Base-by-base conservation (phyloP, 352 stramenopile genomes). In the Pythium dissotocum region DNA sequence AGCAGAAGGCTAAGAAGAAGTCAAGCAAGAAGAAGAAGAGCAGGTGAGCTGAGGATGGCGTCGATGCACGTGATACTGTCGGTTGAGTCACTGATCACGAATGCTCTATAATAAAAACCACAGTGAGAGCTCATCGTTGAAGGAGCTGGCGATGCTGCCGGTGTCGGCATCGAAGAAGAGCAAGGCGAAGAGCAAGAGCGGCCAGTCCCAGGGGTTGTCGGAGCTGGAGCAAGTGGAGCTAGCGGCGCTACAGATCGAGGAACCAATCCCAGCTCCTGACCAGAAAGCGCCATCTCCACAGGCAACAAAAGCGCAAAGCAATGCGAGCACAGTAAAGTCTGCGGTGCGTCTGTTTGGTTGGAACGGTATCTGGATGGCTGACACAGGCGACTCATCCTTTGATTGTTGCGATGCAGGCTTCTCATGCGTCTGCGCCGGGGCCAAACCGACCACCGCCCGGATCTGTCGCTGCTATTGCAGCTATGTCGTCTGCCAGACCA, bases 1-100 rank as follows among this genome's bases (percentile, higher is more conserved):
- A 86, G 68, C 83, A 90, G 59, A 91, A 93, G 67, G 79, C 72
- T 65, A 82, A 83, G 76, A 80, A 91, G 71, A 93, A 93, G 67
- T 79, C 69, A 57, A 80, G 80, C 77, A 79, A 64, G 70, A 90
- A 90, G 75, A 92, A 92, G 74, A 92, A 88, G 58, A 90, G 69
- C 78, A 90, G 61, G 83, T 79, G 65, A 38, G 72, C 16, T 14
- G 52, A 18, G 7, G 21, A 13, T 40, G 10, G 40, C 35, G 16
- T 13, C 46, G 4, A 16, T 54, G 38, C 38, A 14, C 10, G 10
- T 44, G 38, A 44, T 5, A 14, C 9, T 44, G 4, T 44, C 16
- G 13, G 9, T 14, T 18, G 38, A 9, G 35, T 40, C 35, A 40
- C 35, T 40, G 35, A 40, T 13, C 35, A 13, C 35, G 35, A 13